phyloP scores from a whole-genome alignment of 768 basidiomycete species.

The Omphalotus guepiniiformis region DNA sequence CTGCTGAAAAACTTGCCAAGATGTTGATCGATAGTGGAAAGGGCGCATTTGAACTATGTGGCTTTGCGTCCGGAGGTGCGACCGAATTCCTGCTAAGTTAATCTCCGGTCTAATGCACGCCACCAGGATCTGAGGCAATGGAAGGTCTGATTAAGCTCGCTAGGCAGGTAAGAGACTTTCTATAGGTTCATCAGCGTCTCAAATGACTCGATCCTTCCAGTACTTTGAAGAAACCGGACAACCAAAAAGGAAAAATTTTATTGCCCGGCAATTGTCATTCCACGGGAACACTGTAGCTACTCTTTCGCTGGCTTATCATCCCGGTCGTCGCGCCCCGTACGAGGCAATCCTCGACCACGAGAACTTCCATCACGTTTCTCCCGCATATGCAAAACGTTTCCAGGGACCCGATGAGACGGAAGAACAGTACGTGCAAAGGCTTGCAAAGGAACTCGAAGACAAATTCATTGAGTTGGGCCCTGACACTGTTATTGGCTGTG shows the following conservation, averaged over 20 bases:
- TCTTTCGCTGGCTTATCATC: slow-evolving; percentile 64
- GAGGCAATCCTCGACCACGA: slow-evolving; percentile 56
- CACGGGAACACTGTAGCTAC: slow-evolving; percentile 82
- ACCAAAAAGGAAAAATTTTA: slow-evolving; percentile 69
- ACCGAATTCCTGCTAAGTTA: neutral
- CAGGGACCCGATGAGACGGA: slow-evolving; percentile 64
- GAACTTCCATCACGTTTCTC: slow-evolving; percentile 82
- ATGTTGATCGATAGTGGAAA: slow-evolving; percentile 59
- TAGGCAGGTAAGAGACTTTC: slow-evolving; percentile 51
- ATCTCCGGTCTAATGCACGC: neutral
- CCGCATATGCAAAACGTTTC: slow-evolving; percentile 83
- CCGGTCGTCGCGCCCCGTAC: slow-evolving; percentile 65
- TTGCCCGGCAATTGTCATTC: slow-evolving; percentile 73
- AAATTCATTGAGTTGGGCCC: slow-evolving; percentile 83
- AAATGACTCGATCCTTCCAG: slow-evolving; percentile 26
- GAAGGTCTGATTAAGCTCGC: slow-evolving; percentile 81
- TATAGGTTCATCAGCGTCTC: neutral
- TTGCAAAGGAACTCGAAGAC: slow-evolving; percentile 77
- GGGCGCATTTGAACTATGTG: slow-evolving; percentile 68
- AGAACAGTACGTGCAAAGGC: slow-evolving; percentile 73
- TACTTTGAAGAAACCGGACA: slow-evolving; percentile 72
- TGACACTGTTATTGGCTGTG: slow-evolving; percentile 79
- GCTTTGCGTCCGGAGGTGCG: slow-evolving; percentile 73
- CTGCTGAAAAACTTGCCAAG: slow-evolving; percentile 77
- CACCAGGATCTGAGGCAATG: slow-evolving; percentile 89